Base-by-base conservation (phyloP, 2,329 filamentous ascomycete genomes). In the Zelopaecilomyces penicillatus region DNA sequence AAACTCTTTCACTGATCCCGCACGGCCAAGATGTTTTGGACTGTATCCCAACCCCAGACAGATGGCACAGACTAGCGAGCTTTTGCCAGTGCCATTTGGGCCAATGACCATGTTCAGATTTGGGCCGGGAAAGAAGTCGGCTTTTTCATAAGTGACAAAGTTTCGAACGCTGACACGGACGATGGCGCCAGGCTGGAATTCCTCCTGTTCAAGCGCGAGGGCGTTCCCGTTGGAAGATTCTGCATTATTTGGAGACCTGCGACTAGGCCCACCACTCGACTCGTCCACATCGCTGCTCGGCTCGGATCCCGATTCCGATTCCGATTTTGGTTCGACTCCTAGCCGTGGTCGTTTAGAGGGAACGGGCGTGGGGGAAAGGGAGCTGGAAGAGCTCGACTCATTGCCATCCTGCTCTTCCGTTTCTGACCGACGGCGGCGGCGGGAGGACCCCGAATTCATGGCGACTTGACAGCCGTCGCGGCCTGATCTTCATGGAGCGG, bases 81-180 rank as follows among this genome's bases (percentile, higher is more conserved):
- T 97, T 67, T 98, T 98, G 44, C 93, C 93, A 0, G 93, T 97
- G 31, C 93, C 93, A 58, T 98, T 98, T n/a, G 93, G 93, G 0
- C 93, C 93, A 54, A 98, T 95, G 43, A 98, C 83, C 91, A 98
- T 97, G 62, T 98, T 98, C 58, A 98, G 66, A 60, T 87, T 91
- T 1, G 93, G 91, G 0, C 93, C 93, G 9, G 89, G 88, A 47
- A 84, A 80, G 64, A 97, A 96, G 52, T 95, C 90, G 44, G 89
- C 91, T 43, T 83, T 81, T 41, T 87, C 89, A 66, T 98, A 98
- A 0, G 93, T 98, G 44, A 98, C 88, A 56, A 98, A 98, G 64
- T 97, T 87, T 40, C 76, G 78, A 37, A 97, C 75, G 54, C 81
- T 84, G 39, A 98, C 88, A 32, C 90, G 80, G 40, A 96, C 82